Base-by-base conservation (phyloP, 345 rosid genomes). In the Punica granatum region DNA sequence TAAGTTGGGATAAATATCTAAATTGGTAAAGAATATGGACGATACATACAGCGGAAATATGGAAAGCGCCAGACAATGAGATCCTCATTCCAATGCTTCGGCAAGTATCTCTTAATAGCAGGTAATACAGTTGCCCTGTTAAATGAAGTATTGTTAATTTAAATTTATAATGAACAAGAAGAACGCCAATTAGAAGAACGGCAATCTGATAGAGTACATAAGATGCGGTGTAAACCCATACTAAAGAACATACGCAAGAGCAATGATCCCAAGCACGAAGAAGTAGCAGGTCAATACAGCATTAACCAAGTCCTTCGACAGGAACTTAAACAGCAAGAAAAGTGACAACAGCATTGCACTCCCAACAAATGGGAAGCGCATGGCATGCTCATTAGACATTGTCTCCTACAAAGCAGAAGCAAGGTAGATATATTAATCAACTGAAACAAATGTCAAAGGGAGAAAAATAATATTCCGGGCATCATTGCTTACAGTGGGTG, bases 351-450 rank as follows among this genome's bases (percentile, higher is more conserved):
- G 80, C 98, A 94, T 84, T 23, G 99, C 98, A 80, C 99, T 94
- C 72, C 99, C 99, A 65, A 94, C 90, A 70, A 94, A 85, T 1
- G 99, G 99, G 75, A 94, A 92, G 71, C 98, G 97, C 99, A 94
- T 94, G 7, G 99, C 99, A 76, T 94, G 99, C 62, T 94, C 96
- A 46, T 84, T 89, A 14, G 98, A 94, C 99, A 94, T 89, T 1
- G 97, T 89, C 80, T 94, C 98, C 99, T 94, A 90, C 76, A 78
- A 68, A 59, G 36, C 49, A 28, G 10, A 39, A 67, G 11, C 34
- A 44, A 7, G 42, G 35, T 19, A 32, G 58, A 42, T 2, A 15
- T 28, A 32, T 61, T 23, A 31, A 51, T 64, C 30, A 21, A 9
- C 10, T 31, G 30, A 51, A 18, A 67, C 48, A 53, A 25, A 34